Evolutionary conservation across 148 eudicot species (phyloP).

Genomic region (Rhododendron ovatum): DNA sequence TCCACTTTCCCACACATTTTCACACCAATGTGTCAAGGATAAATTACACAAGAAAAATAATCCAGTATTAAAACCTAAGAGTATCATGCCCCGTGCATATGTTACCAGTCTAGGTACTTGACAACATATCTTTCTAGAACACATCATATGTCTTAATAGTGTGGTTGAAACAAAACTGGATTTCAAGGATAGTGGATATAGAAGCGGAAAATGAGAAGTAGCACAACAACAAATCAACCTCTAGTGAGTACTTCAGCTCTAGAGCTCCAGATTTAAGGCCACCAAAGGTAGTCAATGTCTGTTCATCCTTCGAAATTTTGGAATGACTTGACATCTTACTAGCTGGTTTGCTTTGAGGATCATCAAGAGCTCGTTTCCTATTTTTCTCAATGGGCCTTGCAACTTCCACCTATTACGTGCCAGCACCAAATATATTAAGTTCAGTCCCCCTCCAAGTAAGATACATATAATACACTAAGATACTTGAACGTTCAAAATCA

Average conservation of each 20-base stretch:
- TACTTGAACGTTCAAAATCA: slow-evolving; percentile 15
- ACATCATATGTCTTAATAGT: not conserved
- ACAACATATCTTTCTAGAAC: not conserved
- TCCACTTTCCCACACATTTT: not conserved
- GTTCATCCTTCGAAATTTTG: slow-evolving; percentile 24
- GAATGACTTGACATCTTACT: slow-evolving; percentile 26
- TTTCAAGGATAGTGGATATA: not conserved
- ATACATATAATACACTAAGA: not conserved
- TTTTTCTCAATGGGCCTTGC: slow-evolving; percentile 66
- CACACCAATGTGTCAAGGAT: not conserved
- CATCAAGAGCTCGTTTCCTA: slow-evolving; percentile 56
- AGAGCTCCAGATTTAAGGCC: slow-evolving; percentile 16
- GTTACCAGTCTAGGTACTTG: not conserved
- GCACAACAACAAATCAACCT: slow-evolving; percentile 16
- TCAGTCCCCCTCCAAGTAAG: slow-evolving; percentile 4
- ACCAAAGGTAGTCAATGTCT: slow-evolving; percentile 15
- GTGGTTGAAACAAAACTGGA: not conserved
- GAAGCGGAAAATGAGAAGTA: not conserved
- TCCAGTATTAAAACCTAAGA: not conserved
- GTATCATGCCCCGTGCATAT: not conserved
- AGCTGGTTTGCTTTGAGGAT: slow-evolving; percentile 26
- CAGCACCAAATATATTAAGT: not conserved
- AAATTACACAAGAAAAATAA: not conserved
- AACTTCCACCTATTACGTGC: slow-evolving; percentile 50
- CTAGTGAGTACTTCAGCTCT: slow-evolving; percentile 11